Conservation (phyloP, 768 basidiomycete species). For the Mycena galericulata region DNA sequence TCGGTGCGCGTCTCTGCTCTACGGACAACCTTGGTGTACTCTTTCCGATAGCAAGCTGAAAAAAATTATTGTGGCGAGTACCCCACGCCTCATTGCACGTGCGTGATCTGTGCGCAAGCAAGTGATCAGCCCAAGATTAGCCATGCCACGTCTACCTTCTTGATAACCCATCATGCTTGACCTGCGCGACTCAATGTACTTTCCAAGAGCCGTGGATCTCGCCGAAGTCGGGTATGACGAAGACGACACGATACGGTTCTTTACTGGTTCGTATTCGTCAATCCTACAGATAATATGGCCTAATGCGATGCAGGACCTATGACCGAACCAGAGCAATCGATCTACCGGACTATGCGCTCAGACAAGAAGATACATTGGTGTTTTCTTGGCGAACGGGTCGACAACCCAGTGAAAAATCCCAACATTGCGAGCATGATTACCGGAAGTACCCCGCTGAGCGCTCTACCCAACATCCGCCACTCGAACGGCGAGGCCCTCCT, state of each 20-base stretch:
- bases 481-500: conserved; percentile 20
- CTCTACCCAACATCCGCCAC: conserved; percentile 16
- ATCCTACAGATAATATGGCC: conserved; percentile 12
- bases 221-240: conserved; percentile 17
- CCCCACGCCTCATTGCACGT: conserved; percentile 3
- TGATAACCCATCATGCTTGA: conserved; percentile 19
- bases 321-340: conserved; percentile 7
- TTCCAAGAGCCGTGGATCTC: conserved; percentile 13
- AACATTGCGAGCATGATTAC: not conserved
- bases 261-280: conserved; percentile 15
- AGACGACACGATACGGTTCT: conserved; percentile 16
- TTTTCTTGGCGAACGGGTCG: conserved; percentile 13
- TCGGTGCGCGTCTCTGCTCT: conserved; percentile 2
- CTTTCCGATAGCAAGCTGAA: conserved; percentile 6
- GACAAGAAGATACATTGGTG: conserved; percentile 21
- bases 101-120: conserved; percentile 16
- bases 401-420: conserved; percentile 10
- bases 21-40: conserved; percentile 12
- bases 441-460: conserved; percentile 7
- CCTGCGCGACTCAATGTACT: conserved; percentile 17
- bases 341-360: conserved; percentile 8
- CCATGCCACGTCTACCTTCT: conserved; percentile 11
- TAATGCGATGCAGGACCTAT: conserved; percentile 16
- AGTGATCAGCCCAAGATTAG: too few species aligned
- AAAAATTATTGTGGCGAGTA: conserved; percentile 14